Evolutionary conservation across 352 stramenopile species (phyloP).

Genomic region (Phytopythium helicoides): DNA sequence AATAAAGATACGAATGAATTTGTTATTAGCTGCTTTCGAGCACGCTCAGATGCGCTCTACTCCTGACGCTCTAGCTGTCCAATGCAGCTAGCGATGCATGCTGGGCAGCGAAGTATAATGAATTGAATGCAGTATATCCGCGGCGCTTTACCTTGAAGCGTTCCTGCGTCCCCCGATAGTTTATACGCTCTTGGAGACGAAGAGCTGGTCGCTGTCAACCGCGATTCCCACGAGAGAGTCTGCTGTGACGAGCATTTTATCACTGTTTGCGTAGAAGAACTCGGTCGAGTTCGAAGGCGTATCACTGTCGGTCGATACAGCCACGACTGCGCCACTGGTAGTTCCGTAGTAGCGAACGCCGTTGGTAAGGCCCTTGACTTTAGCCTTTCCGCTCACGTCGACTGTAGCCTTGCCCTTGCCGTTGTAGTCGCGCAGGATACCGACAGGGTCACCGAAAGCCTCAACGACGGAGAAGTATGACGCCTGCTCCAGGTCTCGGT

Average conservation of each 20-base stretch:
- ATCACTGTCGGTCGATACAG: slow-evolving; percentile 5
- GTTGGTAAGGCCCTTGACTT: slow-evolving; percentile 25
- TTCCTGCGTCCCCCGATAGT: neutral
- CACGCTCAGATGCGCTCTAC: too few relatives aligned
- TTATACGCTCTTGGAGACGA: slow-evolving; percentile 53
- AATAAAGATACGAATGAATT: too few relatives aligned
- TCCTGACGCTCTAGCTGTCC: too few relatives aligned
- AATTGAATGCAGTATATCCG: neutral
- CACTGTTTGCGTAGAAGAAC: slow-evolving; percentile 31
- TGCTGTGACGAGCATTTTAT: slow-evolving; percentile 42
- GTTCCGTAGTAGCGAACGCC: slow-evolving; percentile 58
- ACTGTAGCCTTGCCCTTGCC: slow-evolving; percentile 21
- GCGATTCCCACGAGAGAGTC: slow-evolving; percentile 56
- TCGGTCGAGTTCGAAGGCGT: slow-evolving; percentile 20
- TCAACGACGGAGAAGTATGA: slow-evolving; percentile 51
- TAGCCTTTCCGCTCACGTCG: slow-evolving; percentile 29
- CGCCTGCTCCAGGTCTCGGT: slow-evolving; percentile 23
- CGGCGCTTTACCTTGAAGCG: slow-evolving; percentile 1
- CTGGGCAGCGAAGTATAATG: neutral
- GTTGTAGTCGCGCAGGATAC: slow-evolving; percentile 39
- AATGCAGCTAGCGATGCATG: too few relatives aligned
- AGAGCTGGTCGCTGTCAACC: slow-evolving; percentile 46
- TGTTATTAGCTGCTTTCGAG: too few relatives aligned
- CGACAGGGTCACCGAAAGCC: slow-evolving; percentile 37
- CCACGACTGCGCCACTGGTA: slow-evolving; percentile 39